Base-by-base conservation (phyloP, 2,329 filamentous ascomycete genomes). In the Penicillium aurantiogriseum region DNA sequence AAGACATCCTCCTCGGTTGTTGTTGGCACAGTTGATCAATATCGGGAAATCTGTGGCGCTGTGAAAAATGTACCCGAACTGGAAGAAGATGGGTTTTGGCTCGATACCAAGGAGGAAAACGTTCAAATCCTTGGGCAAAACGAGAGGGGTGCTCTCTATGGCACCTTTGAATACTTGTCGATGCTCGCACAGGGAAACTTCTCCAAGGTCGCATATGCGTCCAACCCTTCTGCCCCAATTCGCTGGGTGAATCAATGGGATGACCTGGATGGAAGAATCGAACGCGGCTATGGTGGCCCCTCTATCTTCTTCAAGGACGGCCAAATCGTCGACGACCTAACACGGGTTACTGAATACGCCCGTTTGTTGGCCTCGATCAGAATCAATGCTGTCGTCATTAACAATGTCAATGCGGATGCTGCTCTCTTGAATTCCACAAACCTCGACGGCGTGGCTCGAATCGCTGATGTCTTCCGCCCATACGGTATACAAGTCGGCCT, bases 241-340 rank as follows among this genome's bases (percentile, higher is more conserved):
- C 80, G 88, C 61, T 90, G 87, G 88, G 81, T 85, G 0, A 90
- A 90, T 66, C 83, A 90, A 62, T 90, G 88, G 88, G 86, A 90
- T 68, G 89, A 90, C 62, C 76, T 90, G 69, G 82, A 87, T 57
- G 75, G 87, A 13, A 85, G 80, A 40, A 85, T 90, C 44, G 88
- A 90, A 69, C 78, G 87, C 52, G 88, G 88, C 19, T 90, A 88
- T 63, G 87, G 80, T 4, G 88, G 88, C 0, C 74, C 79, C 0
- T 90, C 87, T 0, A 87, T 90, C 54, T 90, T 89, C 74, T 90
- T 89, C 72, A 73, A 77, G 45, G 74, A 85, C 51, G 85, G 83
- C 48, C 56, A 51, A 8, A 77, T 88, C 7, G 73, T 82, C n/a
- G 74, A 82, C 4, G 82, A 89, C 59, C 76, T 87, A 19, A 84